Conservation (phyloP, 2,329 filamentous ascomycete species). For the Cladorrhinum sp. region DNA sequence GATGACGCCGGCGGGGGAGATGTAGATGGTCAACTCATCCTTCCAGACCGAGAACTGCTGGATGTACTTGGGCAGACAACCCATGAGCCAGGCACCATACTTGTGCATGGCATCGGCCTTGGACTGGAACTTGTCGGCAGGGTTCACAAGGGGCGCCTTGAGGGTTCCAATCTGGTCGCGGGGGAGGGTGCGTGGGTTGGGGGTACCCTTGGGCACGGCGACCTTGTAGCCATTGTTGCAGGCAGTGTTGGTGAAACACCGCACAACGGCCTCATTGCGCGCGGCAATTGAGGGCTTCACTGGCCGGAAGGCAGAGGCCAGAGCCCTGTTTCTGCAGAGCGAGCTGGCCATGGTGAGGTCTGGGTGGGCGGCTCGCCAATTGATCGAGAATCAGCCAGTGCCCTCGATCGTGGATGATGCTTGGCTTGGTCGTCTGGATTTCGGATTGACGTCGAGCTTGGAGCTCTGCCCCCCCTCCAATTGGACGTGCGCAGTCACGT, state of each 20-base stretch:
- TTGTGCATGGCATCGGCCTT: constrained; percentile 86
- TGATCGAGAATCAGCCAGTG: constrained; percentile 33
- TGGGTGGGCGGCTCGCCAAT: constrained; percentile 42
- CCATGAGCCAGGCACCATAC: constrained; percentile 96
- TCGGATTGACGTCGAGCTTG: constrained; percentile 21
- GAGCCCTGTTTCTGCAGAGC: constrained; percentile 53
- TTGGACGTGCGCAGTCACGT: constrained; percentile 15
- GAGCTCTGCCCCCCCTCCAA: constrained; percentile 9
- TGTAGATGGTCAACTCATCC: constrained; percentile 94
- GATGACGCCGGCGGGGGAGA: constrained; percentile 81
- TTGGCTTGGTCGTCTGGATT: constrained; percentile 2
- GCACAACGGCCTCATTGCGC: constrained; percentile 40
- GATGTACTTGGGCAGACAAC: constrained; percentile 93
- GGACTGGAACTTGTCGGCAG: constrained; percentile 85
- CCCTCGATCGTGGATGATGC: constrained; percentile 22
- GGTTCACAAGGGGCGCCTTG: constrained; percentile 79
- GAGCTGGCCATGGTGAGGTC: constrained; percentile 56
- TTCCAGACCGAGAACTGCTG: constrained; percentile 99
- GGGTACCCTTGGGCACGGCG: constrained; percentile 57
- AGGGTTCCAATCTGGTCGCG: constrained; percentile 60
- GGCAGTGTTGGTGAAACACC: constrained; percentile 50
- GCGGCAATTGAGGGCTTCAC: constrained; percentile 43
- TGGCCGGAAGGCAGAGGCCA: constrained; percentile 56
- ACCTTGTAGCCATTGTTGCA: constrained; percentile 49
- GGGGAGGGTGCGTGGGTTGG: constrained; percentile 66